phyloP scores from a whole-genome alignment of 2,329 filamentous ascomycete species.

The Neocucurbitaria cava region DNA sequence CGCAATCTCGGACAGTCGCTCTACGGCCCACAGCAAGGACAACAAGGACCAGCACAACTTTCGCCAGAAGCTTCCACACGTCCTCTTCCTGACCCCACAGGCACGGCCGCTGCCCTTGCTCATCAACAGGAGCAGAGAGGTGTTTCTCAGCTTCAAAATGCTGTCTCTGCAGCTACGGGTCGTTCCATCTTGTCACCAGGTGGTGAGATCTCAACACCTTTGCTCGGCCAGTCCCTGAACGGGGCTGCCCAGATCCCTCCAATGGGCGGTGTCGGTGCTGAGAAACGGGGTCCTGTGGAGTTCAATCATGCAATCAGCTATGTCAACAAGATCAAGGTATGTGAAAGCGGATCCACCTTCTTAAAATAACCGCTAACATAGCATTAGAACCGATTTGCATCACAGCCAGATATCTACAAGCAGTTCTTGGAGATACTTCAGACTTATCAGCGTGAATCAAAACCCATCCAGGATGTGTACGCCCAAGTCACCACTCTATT shows the following conservation, averaged over 20 bases:
- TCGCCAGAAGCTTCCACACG: conserved; percentile 47
- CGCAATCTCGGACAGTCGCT: conserved; percentile 51
- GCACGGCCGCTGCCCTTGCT: conserved; percentile 54
- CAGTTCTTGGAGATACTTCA: conserved; percentile 98
- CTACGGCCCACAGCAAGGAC: conserved; percentile 45
- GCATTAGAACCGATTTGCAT: conserved; percentile 87
- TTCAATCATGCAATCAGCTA: conserved; percentile 99
- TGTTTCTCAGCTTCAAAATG: conserved; percentile 70
- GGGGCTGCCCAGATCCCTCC: conserved; percentile 66
- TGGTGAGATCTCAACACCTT: conserved; percentile 54
- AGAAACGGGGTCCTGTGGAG: conserved; percentile 92
- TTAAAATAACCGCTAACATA: conserved; percentile 13
- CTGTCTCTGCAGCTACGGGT: conserved; percentile 65
- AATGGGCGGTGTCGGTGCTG: conserved; percentile 61
- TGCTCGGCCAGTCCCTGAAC: conserved; percentile 67
- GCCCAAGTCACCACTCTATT: conserved; percentile 95
- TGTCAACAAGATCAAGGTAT: conserved; percentile 98
- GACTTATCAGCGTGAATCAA: conserved; percentile 97
- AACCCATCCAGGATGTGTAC: conserved; percentile 98
- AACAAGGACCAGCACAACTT: conserved; percentile 41
- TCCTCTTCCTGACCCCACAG: conserved; percentile 44
- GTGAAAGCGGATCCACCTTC: conserved; percentile 27
- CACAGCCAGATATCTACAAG: conserved; percentile 98
- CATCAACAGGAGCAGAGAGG: conserved; percentile 72
- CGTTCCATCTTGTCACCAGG: conserved; percentile 59